A percentile compares a stretch with the other conserved stretches of the same genome.
Conservation (phyloP, 176 grass and related monocot genomes). For the Hordeum marinum region DNA sequence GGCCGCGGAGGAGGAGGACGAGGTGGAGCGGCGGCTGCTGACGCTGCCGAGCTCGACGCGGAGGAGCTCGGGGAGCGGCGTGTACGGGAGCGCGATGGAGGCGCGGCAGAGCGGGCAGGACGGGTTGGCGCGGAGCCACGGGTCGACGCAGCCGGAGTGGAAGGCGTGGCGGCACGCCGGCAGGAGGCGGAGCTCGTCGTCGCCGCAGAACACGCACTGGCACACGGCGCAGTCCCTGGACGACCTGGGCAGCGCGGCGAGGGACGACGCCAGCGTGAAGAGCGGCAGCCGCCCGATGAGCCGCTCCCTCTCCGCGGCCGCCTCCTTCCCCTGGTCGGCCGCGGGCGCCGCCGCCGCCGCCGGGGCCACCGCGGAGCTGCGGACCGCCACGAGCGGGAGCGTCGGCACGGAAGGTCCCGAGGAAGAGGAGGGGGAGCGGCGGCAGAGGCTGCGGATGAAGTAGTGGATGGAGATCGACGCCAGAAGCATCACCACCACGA, state of each 20-base stretch:
- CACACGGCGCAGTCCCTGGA: conserved; percentile 83
- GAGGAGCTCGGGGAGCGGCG: conserved; percentile 54
- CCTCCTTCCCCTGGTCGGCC: conserved; percentile 22
- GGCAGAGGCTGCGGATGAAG: conserved; percentile 50
- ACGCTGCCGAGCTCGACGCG: conserved; percentile 81
- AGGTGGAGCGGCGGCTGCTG: conserved; percentile 50
- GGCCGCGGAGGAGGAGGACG: conserved; percentile 6
- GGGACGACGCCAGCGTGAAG: conserved; percentile 62
- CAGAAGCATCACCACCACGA: conserved; percentile 55
- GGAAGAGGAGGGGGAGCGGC: conserved; percentile 14
- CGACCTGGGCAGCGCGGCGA: conserved; percentile 55
- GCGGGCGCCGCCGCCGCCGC: background rate
- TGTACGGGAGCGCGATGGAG: conserved; percentile 59
- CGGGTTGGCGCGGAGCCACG: conserved; percentile 64
- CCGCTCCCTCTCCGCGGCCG: conserved; percentile 22
- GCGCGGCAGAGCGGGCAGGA: conserved; percentile 86
- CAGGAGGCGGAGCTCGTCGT: conserved; percentile 78
- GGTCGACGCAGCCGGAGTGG: conserved; percentile 70
- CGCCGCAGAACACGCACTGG: conserved; percentile 52
- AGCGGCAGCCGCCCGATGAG: conserved; percentile 70
- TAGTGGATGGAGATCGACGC: conserved; percentile 49
- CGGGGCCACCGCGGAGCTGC: background rate
- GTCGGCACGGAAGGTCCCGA: conserved; percentile 9
- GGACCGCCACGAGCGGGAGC: conserved; percentile 33
- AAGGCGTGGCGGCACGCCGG: conserved; percentile 85